Evolutionary conservation across 2,329 filamentous ascomycete species (phyloP), one percentile per base, ranked within the genome.

Genomic region (Aspergillus persii): DNA sequence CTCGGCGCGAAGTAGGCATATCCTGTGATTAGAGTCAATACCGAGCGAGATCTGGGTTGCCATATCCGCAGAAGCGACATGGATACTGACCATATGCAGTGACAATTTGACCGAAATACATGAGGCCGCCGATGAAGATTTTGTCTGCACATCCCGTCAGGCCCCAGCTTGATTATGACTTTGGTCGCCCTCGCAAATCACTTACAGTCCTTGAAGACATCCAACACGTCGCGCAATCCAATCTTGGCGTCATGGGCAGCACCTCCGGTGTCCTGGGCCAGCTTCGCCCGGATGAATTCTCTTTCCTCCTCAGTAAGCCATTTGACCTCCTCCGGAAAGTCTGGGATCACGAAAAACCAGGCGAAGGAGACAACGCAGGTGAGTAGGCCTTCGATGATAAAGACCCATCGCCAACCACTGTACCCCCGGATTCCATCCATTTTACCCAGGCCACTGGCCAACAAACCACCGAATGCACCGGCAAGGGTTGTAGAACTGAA

Each of bases 81-180:
- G 39, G 36, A 44, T 30, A 63, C 67, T 51, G 62, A 67, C 87
- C 83, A 71, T 92, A 92, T 4, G 88, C 89, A 0, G 90, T 89
- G 1, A 93, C 89, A 64, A 92, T 86, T 60, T 92, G 81, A 9
- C 89, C 90, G 67, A 93, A 87, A 76, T 93, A 94, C 89, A 92
- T 92, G 73, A 92, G 81, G 0, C 88, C 89, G 49, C 88, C 90
- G 12, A 92, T 74, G 67, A 90, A 84, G 66, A 92, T 82, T 73
- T 90, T 91, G 68, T 76, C 76, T 78, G 54, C 4, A 57, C 23
- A 18, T 11, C 27, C 27, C 39, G 61, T 71, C 33, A 70, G 68
- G 48, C 48, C 49, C 18, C 36, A 27, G 48, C 5, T 44, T 11
- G 8, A 26, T 8, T 47, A n/a, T 6, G 9, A 26, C 30, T 8